Evolutionary conservation across 2,329 filamentous ascomycete genomes (phyloP).

Genomic region (Fusarium bulbicola): DNA sequence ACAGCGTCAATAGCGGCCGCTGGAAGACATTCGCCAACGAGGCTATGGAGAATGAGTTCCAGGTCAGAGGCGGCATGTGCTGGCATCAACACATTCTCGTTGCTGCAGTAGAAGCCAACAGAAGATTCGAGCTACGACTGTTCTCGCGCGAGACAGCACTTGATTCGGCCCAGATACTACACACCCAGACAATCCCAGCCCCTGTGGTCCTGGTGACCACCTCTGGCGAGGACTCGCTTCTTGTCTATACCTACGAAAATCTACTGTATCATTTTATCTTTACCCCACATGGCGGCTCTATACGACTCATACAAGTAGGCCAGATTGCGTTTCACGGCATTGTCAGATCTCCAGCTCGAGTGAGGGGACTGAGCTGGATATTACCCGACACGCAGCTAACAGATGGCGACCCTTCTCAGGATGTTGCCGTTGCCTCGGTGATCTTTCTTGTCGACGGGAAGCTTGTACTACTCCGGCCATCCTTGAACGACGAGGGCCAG

Average conservation of each 20-base stretch:
- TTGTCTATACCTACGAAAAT: constrained; percentile 98
- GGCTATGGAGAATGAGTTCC: constrained; percentile 86
- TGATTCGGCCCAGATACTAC: constrained; percentile 76
- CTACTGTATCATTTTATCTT: constrained; percentile 95
- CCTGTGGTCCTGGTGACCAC: constrained; percentile 90
- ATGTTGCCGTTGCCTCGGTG: constrained; percentile 92
- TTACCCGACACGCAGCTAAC: constrained; percentile 88
- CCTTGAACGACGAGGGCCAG: constrained; percentile 80
- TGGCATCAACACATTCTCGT: constrained; percentile 98
- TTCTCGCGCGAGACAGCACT: constrained; percentile 88
- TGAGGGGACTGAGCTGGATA: constrained; percentile 95
- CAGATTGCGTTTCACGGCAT: constrained; percentile 98
- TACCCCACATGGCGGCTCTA: constrained; percentile 71
- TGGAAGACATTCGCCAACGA: constrained; percentile 95
- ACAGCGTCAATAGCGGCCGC: constrained; percentile 90
- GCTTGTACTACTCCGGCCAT: constrained; percentile 89
- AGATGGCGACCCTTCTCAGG: constrained; percentile 93
- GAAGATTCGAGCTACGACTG: constrained; percentile 85
- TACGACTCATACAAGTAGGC: constrained; percentile 90
- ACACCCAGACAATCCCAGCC: constrained; percentile 79
- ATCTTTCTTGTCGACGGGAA: constrained; percentile 98
- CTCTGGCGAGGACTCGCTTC: constrained; percentile 90
- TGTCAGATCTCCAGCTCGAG: constrained; percentile 89
- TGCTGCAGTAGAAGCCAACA: constrained; percentile 87
- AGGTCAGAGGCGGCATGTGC: constrained; percentile 95